Percentiles rank a stretch among this genome's conserved stretches.
These are phyloP conservation scores for Arachnopeziza araneosa DNA, from an alignment of 2,329 filamentous ascomycete species.

Conservation along the genomic window DNA sequence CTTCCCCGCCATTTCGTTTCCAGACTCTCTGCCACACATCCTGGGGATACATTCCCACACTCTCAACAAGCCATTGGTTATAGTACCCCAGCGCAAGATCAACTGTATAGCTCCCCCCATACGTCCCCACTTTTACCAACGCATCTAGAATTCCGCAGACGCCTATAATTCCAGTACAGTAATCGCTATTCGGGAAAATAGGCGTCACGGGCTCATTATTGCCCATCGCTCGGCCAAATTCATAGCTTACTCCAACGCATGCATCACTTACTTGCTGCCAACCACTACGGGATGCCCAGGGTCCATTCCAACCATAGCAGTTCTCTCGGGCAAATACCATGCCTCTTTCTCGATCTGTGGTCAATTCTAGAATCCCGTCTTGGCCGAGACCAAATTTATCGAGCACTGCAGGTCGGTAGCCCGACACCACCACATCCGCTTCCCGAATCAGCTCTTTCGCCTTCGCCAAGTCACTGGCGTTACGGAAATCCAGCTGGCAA, in stretches of 20 bases:
- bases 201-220: conserved; percentile 40
- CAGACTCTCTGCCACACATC: conserved; percentile 44
- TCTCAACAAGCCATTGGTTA: conserved; percentile 37
- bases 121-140: conserved; percentile 33
- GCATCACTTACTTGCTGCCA: conserved; percentile 43
- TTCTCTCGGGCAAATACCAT: conserved; percentile 46
- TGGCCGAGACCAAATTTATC: conserved; percentile 37
- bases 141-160: conserved; percentile 38
- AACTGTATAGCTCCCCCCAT: conserved; percentile 37
- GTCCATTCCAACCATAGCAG: conserved; percentile 44
- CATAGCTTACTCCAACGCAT: conserved; percentile 30
- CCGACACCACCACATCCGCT: conserved; percentile 49
- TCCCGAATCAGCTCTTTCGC: conserved; percentile 39
- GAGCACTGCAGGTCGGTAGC: conserved; percentile 43
- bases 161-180: conserved; percentile 39
- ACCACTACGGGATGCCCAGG: conserved; percentile 39
- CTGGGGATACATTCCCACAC: conserved; percentile 35
- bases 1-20: conserved; percentile 35
- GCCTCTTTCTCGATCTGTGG: conserved; percentile 35
- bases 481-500: conserved; percentile 41
- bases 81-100: conserved; percentile 40
- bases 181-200: conserved; percentile 40
- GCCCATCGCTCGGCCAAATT: conserved; percentile 42
- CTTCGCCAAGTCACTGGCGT: conserved; percentile 34
- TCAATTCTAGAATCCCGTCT: conserved; percentile 36